Evolutionary conservation across 2,329 filamentous ascomycete species (phyloP).

Genomic region (Penicillium sp.): DNA sequence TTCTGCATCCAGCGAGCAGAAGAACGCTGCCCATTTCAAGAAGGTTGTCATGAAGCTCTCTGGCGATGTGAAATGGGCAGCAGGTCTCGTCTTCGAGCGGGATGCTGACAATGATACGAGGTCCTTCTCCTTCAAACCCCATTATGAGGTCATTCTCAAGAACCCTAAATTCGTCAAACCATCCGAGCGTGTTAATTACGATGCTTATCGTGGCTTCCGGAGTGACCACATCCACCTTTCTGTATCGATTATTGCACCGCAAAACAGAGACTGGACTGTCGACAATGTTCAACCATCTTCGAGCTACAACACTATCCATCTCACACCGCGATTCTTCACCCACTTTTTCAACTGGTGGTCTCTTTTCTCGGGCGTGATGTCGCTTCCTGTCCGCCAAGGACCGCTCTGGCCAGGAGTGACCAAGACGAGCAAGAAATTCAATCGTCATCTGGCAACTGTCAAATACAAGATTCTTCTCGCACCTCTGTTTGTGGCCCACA

Average conservation of each 20-base stretch:
- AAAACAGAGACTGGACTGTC: slow-evolving; percentile 80
- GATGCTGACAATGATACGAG: slow-evolving; percentile 69
- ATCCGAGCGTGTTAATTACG: slow-evolving; percentile 62
- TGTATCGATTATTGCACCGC: slow-evolving; percentile 81
- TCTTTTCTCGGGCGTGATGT: slow-evolving; percentile 91
- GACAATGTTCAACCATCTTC: slow-evolving; percentile 71
- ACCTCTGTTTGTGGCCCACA: slow-evolving; percentile 89
- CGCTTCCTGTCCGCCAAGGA: slow-evolving; percentile 89
- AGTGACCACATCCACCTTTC: slow-evolving; percentile 97
- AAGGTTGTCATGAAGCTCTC: slow-evolving; percentile 99
- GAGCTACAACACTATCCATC: slow-evolving; percentile 94
- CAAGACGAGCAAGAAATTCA: slow-evolving; percentile 98
- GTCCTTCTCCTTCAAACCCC: slow-evolving; percentile 84
- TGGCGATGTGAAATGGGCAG: slow-evolving; percentile 89
- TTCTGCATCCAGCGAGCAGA: slow-evolving; percentile 61
- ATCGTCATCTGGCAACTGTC: slow-evolving; percentile 93
- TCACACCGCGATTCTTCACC: slow-evolving; percentile 93
- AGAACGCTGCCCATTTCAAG: slow-evolving; percentile 81
- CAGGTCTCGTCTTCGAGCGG: slow-evolving; percentile 87
- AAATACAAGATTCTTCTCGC: slow-evolving; percentile 95
- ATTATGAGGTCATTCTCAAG: slow-evolving; percentile 86
- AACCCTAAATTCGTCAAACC: slow-evolving; percentile 70
- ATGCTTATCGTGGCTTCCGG: slow-evolving; percentile 94
- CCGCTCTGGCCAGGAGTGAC: slow-evolving; percentile 86
- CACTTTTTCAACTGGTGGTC: slow-evolving; percentile 99